Conservation (phyloP, 495 filamentous ascomycete genomes). For the Cercophora sp. region DNA sequence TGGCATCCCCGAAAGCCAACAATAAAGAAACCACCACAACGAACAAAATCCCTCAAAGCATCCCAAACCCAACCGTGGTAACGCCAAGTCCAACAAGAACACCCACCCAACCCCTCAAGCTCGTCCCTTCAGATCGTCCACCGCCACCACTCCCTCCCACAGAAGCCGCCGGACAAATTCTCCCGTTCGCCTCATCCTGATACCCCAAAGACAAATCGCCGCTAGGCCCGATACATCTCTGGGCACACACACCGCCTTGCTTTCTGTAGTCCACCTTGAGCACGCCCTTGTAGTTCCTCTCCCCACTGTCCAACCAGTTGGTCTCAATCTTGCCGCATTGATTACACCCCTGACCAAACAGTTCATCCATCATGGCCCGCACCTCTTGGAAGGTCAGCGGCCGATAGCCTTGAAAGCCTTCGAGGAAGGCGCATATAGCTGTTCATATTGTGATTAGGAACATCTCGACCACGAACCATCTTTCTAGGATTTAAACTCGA, state of each 20-base stretch:
- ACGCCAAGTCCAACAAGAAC: neutral
- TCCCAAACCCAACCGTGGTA: neutral
- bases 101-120: neutral
- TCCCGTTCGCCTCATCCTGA: neutral
- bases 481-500: too few species aligned
- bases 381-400: neutral
- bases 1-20: too few species aligned
- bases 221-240: neutral
- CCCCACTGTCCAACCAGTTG: neutral
- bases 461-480: too few species aligned
- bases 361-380: neutral
- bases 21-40: too few species aligned
- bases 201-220: neutral
- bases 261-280: neutral
- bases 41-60: neutral
- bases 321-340: neutral
- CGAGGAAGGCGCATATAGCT: neutral
- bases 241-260: neutral
- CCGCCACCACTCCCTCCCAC: neutral
- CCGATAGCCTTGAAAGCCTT: neutral
- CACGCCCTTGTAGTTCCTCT: neutral
- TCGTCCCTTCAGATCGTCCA: neutral
- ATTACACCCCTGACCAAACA: neutral
- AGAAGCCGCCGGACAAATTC: too few species aligned
- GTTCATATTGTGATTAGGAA: too few species aligned